A percentile compares a stretch with the other conserved stretches of the same genome.
phyloP scores from a whole-genome alignment of 2,329 filamentous ascomycete genomes.

The Trichoderma sp. region DNA sequence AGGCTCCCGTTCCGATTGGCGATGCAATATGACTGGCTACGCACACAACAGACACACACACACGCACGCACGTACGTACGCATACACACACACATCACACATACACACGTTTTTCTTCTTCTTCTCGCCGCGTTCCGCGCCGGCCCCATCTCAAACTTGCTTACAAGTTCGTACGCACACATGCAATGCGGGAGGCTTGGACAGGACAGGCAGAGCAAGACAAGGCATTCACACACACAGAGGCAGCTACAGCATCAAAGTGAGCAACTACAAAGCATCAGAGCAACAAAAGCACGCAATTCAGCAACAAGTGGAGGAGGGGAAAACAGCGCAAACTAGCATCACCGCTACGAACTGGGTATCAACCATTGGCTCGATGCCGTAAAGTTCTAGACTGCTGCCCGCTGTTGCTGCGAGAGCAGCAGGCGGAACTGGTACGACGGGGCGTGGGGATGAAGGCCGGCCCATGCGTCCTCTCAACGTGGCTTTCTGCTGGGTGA shows the following conservation, averaged over 20 bases:
- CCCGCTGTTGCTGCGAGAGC: neutral
- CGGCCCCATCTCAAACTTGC: conserved; percentile 3
- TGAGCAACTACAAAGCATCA: neutral
- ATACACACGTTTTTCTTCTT: neutral
- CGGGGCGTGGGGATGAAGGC: conserved; percentile 3
- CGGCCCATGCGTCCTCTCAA: conserved; percentile 16
- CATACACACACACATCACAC: neutral
- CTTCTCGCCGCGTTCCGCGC: conserved; percentile 5
- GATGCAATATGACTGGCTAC: conserved; percentile 9
- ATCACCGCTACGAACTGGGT: neutral
- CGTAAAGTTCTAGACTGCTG: neutral
- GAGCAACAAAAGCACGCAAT: neutral
- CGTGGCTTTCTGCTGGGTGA: conserved; percentile 11
- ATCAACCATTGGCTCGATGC: neutral
- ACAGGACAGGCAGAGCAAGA: neutral
- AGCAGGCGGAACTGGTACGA: neutral
- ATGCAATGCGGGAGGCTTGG: neutral
- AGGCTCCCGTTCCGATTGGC: conserved; percentile 17
- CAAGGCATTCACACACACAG: neutral
- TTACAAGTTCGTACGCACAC: neutral
- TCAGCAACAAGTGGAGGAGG: neutral
- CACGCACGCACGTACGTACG: neutral
- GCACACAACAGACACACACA: conserved; percentile 4
- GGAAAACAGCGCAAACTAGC: neutral
- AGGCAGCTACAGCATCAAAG: neutral